Evolutionary conservation across 1,284 basidiomycete species (phyloP).

Genomic region (Leccinum subrobustum): DNA sequence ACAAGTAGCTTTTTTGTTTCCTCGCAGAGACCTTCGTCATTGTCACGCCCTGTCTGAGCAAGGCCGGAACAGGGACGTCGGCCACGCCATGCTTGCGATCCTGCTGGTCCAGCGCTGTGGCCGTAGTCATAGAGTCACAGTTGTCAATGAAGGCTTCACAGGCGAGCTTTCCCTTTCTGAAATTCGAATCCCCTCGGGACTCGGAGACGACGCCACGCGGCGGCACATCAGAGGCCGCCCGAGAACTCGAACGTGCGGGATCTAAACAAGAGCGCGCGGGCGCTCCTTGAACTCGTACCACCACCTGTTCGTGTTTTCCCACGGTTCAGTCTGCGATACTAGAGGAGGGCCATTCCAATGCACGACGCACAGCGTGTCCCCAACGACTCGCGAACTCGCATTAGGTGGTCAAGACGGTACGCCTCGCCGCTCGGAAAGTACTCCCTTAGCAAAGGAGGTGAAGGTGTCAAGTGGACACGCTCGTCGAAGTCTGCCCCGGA

Average conservation of each 20-base stretch:
- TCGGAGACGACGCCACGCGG: background rate
- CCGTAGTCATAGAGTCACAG: background rate
- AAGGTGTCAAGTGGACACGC: too few relatives aligned
- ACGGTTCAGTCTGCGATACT: too few relatives aligned
- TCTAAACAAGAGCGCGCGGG: background rate
- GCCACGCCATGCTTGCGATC: conserved; percentile 20
- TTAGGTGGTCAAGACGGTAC: too few relatives aligned
- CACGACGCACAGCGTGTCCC: too few relatives aligned
- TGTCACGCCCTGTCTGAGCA: conserved; percentile 59
- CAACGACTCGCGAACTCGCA: too few relatives aligned
- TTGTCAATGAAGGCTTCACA: background rate
- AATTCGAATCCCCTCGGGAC: background rate
- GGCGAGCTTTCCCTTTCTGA: background rate
- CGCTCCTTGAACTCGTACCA: too few relatives aligned
- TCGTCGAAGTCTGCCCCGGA: too few relatives aligned
- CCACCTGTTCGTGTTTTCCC: too few relatives aligned
- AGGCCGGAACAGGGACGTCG: conserved; percentile 47
- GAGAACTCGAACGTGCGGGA: background rate
- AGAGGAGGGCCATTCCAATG: too few relatives aligned
- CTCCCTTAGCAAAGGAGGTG: too few relatives aligned
- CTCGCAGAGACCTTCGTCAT: conserved; percentile 91
- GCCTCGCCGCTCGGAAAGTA: too few relatives aligned
- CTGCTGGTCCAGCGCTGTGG: conserved; percentile 12
- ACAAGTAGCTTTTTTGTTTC: conserved; percentile 74
- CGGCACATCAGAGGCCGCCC: background rate